Evolutionary conservation across 2,329 filamentous ascomycete genomes (phyloP), one percentile per base, ranked within the genome.

Genomic region (Sporothrix luriei): DNA sequence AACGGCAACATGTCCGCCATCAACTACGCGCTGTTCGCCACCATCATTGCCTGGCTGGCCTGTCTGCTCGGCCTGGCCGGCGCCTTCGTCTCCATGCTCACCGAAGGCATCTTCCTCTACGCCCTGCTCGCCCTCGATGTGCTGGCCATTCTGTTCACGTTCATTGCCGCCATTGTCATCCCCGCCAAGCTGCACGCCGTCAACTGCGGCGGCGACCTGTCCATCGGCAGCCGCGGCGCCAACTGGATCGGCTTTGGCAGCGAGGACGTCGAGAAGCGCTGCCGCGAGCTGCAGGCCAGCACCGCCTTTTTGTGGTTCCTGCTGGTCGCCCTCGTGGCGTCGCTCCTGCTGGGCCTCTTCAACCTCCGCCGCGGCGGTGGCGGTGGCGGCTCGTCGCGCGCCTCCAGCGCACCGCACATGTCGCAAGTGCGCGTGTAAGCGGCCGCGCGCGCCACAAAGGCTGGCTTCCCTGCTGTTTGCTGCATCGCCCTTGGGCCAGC

Each of bases 291-390:
- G 19, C 91, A 94, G 81, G 91, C 91, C 49, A 85, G 86, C 72
- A 87, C 86, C 46, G 90, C 87, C 49, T 94, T 94, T 81, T 84
- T 92, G 80, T 94, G 90, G 90, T 93, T 94, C 80, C 85, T 92
- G 64, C 92, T 90, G 78, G 84, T 81, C 51, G 82, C 85, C 33
- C 91, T 90, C 76, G 80, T 82, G 38, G 87, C 82, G 3, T 84
- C 84, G 52, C 77, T 88, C 57, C 81, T 87, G 76, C 83, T 91
- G 72, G 80, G 84, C 69, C 78, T 88, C 75, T 80, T 81, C 71
- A 83, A 84, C 70, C 82, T 84, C 74, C 82, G 84, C 59, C 83
- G 87, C 52, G 80, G 83, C 68, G 79, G 80, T 67, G 81, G 83
- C 6, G 69, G 70, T 48, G 81, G 83, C 6, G 69, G 70, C 48